Conservation (phyloP, 345 rosid species). For the Pistacia vera region DNA sequence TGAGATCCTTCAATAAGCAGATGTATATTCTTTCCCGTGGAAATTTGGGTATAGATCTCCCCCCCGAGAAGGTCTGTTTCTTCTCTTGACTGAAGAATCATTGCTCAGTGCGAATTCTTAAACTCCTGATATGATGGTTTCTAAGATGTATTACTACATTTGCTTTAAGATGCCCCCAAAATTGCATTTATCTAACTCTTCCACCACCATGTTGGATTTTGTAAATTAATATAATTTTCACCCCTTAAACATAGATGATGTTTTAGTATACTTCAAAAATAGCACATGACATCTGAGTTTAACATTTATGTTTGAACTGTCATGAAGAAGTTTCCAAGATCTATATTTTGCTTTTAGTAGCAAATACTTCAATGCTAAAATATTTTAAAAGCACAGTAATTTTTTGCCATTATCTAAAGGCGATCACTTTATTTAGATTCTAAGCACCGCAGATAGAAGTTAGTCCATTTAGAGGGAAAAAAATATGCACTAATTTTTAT, state of each 20-base stretch:
- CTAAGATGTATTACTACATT: not conserved
- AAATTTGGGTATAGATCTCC: conserved; percentile 95
- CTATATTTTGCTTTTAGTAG: not conserved
- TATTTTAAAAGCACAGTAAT: not conserved
- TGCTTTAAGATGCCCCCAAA: not conserved
- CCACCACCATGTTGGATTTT: too few relatives aligned
- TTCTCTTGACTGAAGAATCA: conserved; percentile 4
- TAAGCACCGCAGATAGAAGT: not conserved
- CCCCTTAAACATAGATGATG: too few relatives aligned
- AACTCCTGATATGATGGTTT: not conserved
- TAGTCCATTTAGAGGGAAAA: not conserved
- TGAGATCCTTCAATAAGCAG: conserved; percentile 98
- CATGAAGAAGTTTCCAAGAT: not conserved
- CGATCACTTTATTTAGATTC: not conserved
- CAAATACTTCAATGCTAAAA: not conserved
- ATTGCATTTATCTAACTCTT: too few relatives aligned
- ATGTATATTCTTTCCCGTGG: conserved; percentile 99
- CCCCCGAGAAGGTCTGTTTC: conserved; percentile 89
- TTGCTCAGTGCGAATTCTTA: not conserved
- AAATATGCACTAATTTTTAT: not conserved
- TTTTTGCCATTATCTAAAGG: not conserved
- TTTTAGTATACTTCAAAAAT: too few relatives aligned
- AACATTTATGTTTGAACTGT: too few relatives aligned
- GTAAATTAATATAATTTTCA: too few relatives aligned
- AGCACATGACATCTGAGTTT: too few relatives aligned